These are phyloP conservation scores for Rhizopogon sp. DNA, from an alignment of 768 basidiomycete species.

Conservation along the genomic window DNA sequence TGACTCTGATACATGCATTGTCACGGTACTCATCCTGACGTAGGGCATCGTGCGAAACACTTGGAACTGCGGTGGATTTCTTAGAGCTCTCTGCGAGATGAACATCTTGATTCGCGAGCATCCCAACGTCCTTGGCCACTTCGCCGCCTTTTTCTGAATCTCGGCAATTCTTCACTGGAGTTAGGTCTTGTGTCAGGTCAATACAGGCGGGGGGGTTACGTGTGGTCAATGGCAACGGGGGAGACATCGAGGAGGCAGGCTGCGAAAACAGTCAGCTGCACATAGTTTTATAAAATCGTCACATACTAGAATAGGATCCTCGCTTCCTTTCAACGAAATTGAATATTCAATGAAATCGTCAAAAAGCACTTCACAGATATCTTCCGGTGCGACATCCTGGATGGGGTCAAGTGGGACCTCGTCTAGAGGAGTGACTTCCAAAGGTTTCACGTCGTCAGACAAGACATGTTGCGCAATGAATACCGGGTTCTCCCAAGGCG, in stretches of 20 bases:
- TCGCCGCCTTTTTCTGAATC: background rate
- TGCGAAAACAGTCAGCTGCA: slow-evolving; percentile 6
- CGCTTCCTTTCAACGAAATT: slow-evolving; percentile 1
- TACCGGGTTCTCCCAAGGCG: slow-evolving; percentile 25
- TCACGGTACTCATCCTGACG: background rate
- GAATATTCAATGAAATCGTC: slow-evolving; percentile 2
- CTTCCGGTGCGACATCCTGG: background rate
- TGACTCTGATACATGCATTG: background rate
- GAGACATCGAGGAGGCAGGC: slow-evolving; percentile 1
- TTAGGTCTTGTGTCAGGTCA: slow-evolving; percentile 37
- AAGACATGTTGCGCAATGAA: slow-evolving; percentile 6
- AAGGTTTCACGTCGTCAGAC: background rate
- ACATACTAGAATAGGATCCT: background rate
- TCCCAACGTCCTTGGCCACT: background rate
- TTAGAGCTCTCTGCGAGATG: background rate
- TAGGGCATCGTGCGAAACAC: background rate
- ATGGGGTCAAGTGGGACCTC: background rate
- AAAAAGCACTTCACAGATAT: background rate
- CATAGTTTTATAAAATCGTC: background rate
- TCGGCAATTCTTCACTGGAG: slow-evolving; percentile 12
- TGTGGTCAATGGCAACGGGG: slow-evolving; percentile 10
- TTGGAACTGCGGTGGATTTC: background rate
- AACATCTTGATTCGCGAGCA: background rate
- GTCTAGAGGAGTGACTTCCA: background rate
- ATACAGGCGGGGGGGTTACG: slow-evolving; percentile 29